Percentiles rank a stretch among this genome's conserved stretches.
Evolutionary conservation across 805 yeast species (phyloP).

Genomic region (Zygoascus biomembranicola): DNA sequence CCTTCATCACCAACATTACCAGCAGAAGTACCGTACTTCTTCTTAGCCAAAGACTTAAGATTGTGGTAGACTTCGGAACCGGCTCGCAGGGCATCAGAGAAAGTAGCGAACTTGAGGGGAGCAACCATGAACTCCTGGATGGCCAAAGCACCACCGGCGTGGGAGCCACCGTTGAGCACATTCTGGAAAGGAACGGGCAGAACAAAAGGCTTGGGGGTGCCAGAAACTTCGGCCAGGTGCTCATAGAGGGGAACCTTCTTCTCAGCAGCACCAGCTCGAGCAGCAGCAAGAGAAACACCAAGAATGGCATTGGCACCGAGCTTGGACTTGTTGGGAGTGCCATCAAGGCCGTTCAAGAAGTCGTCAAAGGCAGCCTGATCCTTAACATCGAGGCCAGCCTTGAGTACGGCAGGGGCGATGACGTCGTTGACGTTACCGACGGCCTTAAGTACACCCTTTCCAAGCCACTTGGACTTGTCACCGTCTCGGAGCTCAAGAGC

Average conservation of each 20-base stretch:
- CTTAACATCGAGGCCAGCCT: constrained; percentile 72
- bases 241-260: constrained; percentile 88
- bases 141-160: constrained; percentile 99
- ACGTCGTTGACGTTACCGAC: constrained; percentile 90
- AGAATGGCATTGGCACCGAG: constrained; percentile 98
- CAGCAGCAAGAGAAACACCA: constrained; percentile 95
- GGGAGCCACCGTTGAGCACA: constrained; percentile 99
- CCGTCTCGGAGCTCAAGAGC: constrained; percentile 98
- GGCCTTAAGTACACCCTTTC: constrained; percentile 97
- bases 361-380: constrained; percentile 84
- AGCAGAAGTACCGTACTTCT: constrained; percentile 94
- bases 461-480: constrained; percentile 95
- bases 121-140: constrained; percentile 99
- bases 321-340: constrained; percentile 95
- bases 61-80: constrained; percentile 98
- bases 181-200: constrained; percentile 98
- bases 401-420: constrained; percentile 89
- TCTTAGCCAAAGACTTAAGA: constrained; percentile 86
- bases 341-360: constrained; percentile 81
- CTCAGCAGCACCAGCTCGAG: constrained; percentile 98
- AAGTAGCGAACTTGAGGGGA: constrained; percentile 83
- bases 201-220: constrained; percentile 74
- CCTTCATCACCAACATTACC: constrained; percentile 99
- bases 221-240: constrained; percentile 78
- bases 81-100: constrained; percentile 92